Percentiles rank a stretch among this genome's conserved stretches.
Evolutionary conservation across 805 yeast genomes (phyloP).

Genomic region (Torulaspora microellipsoides): DNA sequence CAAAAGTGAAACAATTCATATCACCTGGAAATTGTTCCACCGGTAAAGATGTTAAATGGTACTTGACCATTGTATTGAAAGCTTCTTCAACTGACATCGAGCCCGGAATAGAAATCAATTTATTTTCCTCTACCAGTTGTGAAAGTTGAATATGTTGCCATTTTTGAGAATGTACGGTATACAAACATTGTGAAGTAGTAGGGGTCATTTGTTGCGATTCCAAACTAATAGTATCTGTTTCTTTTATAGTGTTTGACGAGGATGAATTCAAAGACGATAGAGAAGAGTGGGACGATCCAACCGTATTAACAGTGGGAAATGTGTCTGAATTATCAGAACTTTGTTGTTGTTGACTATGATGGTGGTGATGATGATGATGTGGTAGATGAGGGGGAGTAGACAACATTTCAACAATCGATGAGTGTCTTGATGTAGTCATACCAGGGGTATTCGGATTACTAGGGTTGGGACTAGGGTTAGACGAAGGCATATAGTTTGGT

Average conservation of each 20-base stretch:
- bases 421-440: constrained; percentile 40
- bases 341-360: constrained; percentile 41
- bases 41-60: constrained; percentile 83
- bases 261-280: constrained; percentile 33
- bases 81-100: constrained; percentile 79
- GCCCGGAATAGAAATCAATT: constrained; percentile 65
- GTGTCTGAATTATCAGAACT: constrained; percentile 5
- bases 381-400: constrained; percentile 71
- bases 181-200: constrained; percentile 19
- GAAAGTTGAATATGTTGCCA: constrained; percentile 71
- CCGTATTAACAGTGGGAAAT: neutral
- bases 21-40: constrained; percentile 55
- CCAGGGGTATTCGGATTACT: constrained; percentile 4
- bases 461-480: no score
- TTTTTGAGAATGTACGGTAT: constrained; percentile 34
- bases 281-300: constrained; percentile 38
- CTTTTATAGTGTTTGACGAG: constrained; percentile 6
- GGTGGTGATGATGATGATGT: constrained; percentile 24
- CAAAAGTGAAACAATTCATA: constrained; percentile 76
- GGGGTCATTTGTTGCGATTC: constrained; percentile 15
- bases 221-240: neutral
- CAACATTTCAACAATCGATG: constrained; percentile 69
- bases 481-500: no score
- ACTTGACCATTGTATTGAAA: constrained; percentile 65
- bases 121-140: constrained; percentile 74